phyloP scores from a whole-genome alignment of 2,329 filamentous ascomycete genomes.

The Pestalotiopsis sp. region DNA sequence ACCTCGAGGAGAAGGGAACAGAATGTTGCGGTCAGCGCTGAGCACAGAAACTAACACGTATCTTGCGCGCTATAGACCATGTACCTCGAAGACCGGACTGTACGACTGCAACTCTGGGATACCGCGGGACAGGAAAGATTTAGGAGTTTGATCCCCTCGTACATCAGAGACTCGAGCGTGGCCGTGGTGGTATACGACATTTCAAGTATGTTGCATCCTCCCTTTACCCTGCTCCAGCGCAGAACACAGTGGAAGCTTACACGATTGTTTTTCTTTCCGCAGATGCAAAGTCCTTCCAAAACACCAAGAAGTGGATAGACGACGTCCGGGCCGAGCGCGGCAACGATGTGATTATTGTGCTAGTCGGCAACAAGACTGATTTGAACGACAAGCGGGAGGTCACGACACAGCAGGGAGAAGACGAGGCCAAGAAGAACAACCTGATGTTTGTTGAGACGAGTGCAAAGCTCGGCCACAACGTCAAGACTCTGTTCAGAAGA shows the following conservation, averaged over 20 bases:
- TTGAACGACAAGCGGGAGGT: slow-evolving; percentile 98
- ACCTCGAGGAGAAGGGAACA: neutral
- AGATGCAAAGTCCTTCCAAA: slow-evolving; percentile 96
- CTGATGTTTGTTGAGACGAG: slow-evolving; percentile 99
- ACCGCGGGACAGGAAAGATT: slow-evolving; percentile 98
- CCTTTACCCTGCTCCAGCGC: neutral
- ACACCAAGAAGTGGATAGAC: slow-evolving; percentile 99
- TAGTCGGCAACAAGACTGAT: slow-evolving; percentile 99
- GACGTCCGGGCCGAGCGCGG: slow-evolving; percentile 95
- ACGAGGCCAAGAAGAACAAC: slow-evolving; percentile 97
- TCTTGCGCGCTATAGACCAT: slow-evolving; percentile 68
- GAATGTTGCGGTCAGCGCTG: neutral
- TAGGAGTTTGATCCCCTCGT: slow-evolving; percentile 94
- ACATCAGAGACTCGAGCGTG: slow-evolving; percentile 97
- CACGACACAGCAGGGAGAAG: slow-evolving; percentile 93
- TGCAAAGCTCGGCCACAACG: slow-evolving; percentile 96
- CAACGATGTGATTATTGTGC: slow-evolving; percentile 97
- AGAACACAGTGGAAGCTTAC: slow-evolving; percentile 22
- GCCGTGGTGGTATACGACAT: slow-evolving; percentile 99
- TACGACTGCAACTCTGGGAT: slow-evolving; percentile 97
- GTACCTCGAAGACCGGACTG: slow-evolving; percentile 98
- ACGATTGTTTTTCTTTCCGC: slow-evolving; percentile 14
- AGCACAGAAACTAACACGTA: slow-evolving; percentile 14
- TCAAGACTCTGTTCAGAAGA: slow-evolving; percentile 95
- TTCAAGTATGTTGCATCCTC: slow-evolving; percentile 63